Evolutionary conservation across 2,329 filamentous ascomycete genomes (phyloP).

Genomic region (Emergomyces orientalis): DNA sequence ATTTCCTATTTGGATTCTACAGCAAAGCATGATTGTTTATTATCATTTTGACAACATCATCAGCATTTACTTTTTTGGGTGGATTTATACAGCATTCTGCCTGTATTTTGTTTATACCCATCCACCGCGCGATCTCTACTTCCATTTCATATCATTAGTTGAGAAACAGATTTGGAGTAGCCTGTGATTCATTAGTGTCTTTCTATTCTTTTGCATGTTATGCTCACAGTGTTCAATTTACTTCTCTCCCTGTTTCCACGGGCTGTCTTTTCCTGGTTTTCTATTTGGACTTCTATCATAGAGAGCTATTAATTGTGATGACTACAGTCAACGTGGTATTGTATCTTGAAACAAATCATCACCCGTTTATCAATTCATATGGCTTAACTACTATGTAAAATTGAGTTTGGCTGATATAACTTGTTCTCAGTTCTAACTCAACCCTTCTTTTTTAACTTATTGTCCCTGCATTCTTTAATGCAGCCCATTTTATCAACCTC

Average conservation of each 20-base stretch:
- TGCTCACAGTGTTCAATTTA: background rate
- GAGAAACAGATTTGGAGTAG: background rate
- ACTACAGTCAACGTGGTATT: background rate
- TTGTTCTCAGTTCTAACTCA: too few species aligned
- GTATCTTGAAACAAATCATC: background rate
- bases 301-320: background rate
- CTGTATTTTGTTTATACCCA: background rate
- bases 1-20: background rate
- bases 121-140: background rate
- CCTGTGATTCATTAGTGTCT: background rate
- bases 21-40: background rate
- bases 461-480: too few species aligned
- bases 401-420: too few species aligned
- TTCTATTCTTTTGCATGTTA: background rate
- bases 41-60: background rate
- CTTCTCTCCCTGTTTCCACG: background rate
- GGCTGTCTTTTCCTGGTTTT: background rate
- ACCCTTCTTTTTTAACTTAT: too few species aligned
- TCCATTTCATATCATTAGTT: background rate
- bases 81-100: background rate
- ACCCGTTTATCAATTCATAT: too few species aligned
- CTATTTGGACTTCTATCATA: background rate
- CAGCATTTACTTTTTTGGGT: background rate
- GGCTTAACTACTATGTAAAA: too few species aligned
- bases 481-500: too few species aligned